Evolutionary conservation across 2,329 filamentous ascomycete genomes (phyloP).

Genomic region (Neocucurbitaria cava): DNA sequence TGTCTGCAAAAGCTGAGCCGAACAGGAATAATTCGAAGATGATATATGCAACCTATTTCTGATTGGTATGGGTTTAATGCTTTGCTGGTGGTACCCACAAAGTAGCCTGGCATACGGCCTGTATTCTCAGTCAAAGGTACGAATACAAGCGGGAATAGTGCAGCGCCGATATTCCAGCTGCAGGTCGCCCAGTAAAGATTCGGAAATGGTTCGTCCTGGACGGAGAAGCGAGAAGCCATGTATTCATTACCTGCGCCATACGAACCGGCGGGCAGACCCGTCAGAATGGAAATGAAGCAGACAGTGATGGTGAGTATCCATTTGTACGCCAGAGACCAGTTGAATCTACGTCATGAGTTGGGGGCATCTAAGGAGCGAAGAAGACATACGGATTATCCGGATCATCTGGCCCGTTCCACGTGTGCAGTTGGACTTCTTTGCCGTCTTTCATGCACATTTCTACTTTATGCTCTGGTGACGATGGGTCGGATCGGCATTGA

Average conservation of each 20-base stretch:
- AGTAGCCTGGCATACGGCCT: constrained; percentile 55
- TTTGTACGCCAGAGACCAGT: constrained; percentile 51
- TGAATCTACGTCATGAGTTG: constrained; percentile 34
- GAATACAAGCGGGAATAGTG: constrained; percentile 49
- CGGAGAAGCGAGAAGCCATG: constrained; percentile 47
- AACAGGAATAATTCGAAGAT: constrained; percentile 52
- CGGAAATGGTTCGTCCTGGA: constrained; percentile 47
- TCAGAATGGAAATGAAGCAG: constrained; percentile 54
- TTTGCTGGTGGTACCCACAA: constrained; percentile 25
- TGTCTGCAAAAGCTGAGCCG: constrained; percentile 53
- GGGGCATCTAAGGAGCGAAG: no score
- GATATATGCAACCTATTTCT: constrained; percentile 44
- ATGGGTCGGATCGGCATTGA: background rate
- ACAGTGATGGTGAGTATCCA: constrained; percentile 52
- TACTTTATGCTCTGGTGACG: constrained; percentile 2
- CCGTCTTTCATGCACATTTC: constrained; percentile 21
- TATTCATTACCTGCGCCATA: constrained; percentile 47
- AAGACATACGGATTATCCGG: constrained; percentile 30
- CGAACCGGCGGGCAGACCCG: constrained; percentile 51
- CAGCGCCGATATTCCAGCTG: constrained; percentile 51
- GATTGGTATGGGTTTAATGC: background rate
- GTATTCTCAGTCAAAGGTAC: constrained; percentile 53
- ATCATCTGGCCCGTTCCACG: constrained; percentile 31
- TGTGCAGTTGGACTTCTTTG: constrained; percentile 33
- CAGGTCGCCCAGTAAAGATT: constrained; percentile 49